phyloP scores from a whole-genome alignment of 805 yeast species.

The Spathaspora hagerdaliae region DNA sequence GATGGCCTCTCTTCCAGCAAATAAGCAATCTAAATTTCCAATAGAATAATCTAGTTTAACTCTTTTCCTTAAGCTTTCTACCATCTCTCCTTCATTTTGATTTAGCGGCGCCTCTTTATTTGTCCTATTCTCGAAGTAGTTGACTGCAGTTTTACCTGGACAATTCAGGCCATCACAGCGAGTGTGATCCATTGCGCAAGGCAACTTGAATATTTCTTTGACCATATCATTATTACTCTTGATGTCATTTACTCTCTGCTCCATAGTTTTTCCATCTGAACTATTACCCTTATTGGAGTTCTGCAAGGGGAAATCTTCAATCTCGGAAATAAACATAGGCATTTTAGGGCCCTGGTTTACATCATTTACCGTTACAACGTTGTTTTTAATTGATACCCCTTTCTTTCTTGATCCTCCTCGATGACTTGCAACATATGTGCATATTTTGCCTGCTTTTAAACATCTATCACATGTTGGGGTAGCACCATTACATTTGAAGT shows the following conservation, averaged over 20 bases:
- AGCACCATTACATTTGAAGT: slow-evolving; percentile 47
- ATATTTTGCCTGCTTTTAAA: slow-evolving; percentile 24
- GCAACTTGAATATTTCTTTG: slow-evolving; percentile 5
- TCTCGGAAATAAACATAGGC: slow-evolving; percentile 10
- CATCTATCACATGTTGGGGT: slow-evolving; percentile 46
- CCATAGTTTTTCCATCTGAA: neutral
- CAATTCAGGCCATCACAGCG: slow-evolving; percentile 9
- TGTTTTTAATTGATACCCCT: slow-evolving; percentile 32
- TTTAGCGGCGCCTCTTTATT: neutral
- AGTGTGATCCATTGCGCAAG: slow-evolving; percentile 8
- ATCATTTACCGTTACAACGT: slow-evolving; percentile 1
- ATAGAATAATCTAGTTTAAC: slow-evolving; percentile 9
- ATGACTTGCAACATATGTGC: slow-evolving; percentile 48
- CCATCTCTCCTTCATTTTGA: slow-evolving; percentile 3
- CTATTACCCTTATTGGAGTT: neutral
- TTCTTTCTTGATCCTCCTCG: slow-evolving; percentile 53
- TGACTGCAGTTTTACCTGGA: slow-evolving; percentile 9
- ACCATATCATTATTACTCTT: slow-evolving; percentile 1
- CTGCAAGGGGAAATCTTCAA: slow-evolving; percentile 11
- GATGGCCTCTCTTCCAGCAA: slow-evolving; percentile 5
- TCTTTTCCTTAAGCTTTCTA: slow-evolving; percentile 7
- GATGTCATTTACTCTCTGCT: neutral
- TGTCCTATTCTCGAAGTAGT: slow-evolving; percentile 2
- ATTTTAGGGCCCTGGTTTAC: slow-evolving; percentile 8
- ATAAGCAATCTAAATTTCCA: slow-evolving; percentile 9